Evolutionary conservation across 2,329 filamentous ascomycete species (phyloP).

Genomic region (Arthrobotrys sphaeroides): DNA sequence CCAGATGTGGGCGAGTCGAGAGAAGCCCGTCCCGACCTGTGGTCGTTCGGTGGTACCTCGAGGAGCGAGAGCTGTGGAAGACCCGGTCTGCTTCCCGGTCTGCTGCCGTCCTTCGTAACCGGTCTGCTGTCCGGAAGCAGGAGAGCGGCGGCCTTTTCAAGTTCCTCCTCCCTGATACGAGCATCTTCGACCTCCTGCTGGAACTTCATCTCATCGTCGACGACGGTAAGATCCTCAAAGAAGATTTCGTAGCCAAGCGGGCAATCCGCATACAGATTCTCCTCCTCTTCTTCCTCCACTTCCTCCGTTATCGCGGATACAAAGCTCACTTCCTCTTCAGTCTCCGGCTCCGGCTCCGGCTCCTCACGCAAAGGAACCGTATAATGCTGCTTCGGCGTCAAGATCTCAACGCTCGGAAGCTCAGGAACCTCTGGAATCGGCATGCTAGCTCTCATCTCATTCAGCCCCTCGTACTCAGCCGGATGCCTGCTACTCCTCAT

Average conservation of each 20-base stretch:
- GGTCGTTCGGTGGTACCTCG: slow-evolving; percentile 20
- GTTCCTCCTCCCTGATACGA: slow-evolving; percentile 25
- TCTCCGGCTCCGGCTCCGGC: slow-evolving; percentile 4
- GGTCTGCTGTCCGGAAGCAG: slow-evolving; percentile 42
- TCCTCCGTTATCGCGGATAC: background rate
- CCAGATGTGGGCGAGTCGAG: slow-evolving; percentile 48
- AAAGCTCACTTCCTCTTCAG: background rate
- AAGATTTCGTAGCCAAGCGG: slow-evolving; percentile 28
- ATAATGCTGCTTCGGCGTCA: slow-evolving; percentile 47
- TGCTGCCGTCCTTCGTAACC: slow-evolving; percentile 39
- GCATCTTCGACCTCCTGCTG: slow-evolving; percentile 30
- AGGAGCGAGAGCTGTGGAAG: slow-evolving; percentile 52
- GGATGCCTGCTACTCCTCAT: slow-evolving; percentile 50
- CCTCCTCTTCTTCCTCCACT: slow-evolving; percentile 14
- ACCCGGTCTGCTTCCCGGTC: slow-evolving; percentile 13
- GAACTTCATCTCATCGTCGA: slow-evolving; percentile 41
- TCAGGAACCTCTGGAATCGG: slow-evolving; percentile 34
- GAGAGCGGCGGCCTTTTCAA: slow-evolving; percentile 29
- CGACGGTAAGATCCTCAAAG: slow-evolving; percentile 32
- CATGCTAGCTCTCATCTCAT: slow-evolving; percentile 39
- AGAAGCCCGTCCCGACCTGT: background rate
- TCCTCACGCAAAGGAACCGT: slow-evolving; percentile 21
- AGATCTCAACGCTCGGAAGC: slow-evolving; percentile 27
- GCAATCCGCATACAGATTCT: slow-evolving; percentile 6
- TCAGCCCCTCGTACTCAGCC: slow-evolving; percentile 48